A percentile compares a stretch with the other conserved stretches of the same genome.
phyloP scores from a whole-genome alignment of 2,329 filamentous ascomycete species.

The Byssochlamys sp. region DNA sequence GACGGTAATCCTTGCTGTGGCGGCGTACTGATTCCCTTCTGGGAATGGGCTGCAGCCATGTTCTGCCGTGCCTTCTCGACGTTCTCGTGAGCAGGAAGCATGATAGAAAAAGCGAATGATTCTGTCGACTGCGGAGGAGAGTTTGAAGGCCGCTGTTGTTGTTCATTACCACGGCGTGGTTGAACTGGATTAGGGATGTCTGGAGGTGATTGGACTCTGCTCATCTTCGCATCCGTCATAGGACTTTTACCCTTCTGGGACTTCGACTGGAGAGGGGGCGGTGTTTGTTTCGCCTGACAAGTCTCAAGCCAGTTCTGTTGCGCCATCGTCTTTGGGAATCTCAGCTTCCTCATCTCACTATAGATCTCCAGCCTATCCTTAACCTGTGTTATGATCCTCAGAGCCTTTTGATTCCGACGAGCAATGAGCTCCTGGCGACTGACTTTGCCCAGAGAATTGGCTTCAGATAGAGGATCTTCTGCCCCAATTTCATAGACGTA shows the following conservation, averaged over 20 bases:
- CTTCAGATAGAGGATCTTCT: slow-evolving; percentile 38
- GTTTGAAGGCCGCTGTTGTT: neutral
- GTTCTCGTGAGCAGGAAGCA: neutral
- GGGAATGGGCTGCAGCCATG: neutral
- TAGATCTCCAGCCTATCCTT: slow-evolving; percentile 33
- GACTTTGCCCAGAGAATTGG: slow-evolving; percentile 1
- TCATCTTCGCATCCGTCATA: neutral
- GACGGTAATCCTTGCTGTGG: neutral
- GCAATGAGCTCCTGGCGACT: slow-evolving; percentile 10
- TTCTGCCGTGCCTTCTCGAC: neutral
- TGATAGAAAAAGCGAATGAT: neutral
- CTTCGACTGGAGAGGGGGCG: neutral
- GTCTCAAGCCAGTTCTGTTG: neutral
- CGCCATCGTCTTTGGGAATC: slow-evolving; percentile 16
- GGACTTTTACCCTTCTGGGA: neutral
- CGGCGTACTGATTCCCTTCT: neutral
- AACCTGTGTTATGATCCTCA: slow-evolving; percentile 54
- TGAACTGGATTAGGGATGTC: neutral
- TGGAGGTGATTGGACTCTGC: neutral
- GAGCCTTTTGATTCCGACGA: slow-evolving; percentile 47
- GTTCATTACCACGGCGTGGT: neutral
- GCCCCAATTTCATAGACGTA: slow-evolving; percentile 54
- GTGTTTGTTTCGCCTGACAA: neutral
- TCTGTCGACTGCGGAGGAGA: neutral
- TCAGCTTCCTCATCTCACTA: slow-evolving; percentile 18